Evolutionary conservation across 805 yeast species (phyloP).

Genomic region (Nakazawaea siamensis): DNA sequence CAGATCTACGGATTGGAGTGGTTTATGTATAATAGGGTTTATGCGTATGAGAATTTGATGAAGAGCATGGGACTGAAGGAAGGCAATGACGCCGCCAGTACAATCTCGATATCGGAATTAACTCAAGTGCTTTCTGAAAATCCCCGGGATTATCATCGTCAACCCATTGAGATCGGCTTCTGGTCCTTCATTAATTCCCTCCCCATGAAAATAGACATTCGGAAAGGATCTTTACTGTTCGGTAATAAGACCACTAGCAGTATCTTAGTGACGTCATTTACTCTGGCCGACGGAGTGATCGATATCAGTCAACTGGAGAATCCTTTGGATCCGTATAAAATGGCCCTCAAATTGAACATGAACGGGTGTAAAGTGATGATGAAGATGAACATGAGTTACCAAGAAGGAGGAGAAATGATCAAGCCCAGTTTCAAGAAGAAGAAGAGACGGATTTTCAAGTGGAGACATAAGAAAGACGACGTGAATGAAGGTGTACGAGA

Average conservation of each 20-base stretch:
- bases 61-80: slow-evolving; percentile 15
- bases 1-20: slow-evolving; percentile 73
- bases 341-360: slow-evolving; percentile 34
- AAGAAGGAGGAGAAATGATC: too few species aligned
- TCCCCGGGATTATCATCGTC: background rate
- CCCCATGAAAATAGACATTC: slow-evolving; percentile 56
- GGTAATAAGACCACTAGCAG: slow-evolving; percentile 80
- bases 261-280: slow-evolving; percentile 53
- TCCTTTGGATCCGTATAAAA: slow-evolving; percentile 47
- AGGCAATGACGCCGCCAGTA: background rate
- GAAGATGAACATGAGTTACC: slow-evolving; percentile 65
- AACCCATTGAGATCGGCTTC: background rate
- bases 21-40: slow-evolving; percentile 73
- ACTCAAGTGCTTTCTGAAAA: background rate
- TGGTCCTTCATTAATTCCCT: slow-evolving; percentile 27
- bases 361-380: slow-evolving; percentile 50
- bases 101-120: background rate
- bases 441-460: too few species aligned
- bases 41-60: slow-evolving; percentile 64
- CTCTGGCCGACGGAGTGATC: slow-evolving; percentile 41
- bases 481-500: too few species aligned
- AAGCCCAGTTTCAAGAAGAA: too few species aligned
- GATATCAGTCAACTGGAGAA: slow-evolving; percentile 46
- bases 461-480: too few species aligned
- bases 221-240: slow-evolving; percentile 63